Evolutionary conservation across 192 early-diverging fungal species (phyloP), one percentile per base, ranked within the genome.

Genomic region (Oehlia diaphana): DNA sequence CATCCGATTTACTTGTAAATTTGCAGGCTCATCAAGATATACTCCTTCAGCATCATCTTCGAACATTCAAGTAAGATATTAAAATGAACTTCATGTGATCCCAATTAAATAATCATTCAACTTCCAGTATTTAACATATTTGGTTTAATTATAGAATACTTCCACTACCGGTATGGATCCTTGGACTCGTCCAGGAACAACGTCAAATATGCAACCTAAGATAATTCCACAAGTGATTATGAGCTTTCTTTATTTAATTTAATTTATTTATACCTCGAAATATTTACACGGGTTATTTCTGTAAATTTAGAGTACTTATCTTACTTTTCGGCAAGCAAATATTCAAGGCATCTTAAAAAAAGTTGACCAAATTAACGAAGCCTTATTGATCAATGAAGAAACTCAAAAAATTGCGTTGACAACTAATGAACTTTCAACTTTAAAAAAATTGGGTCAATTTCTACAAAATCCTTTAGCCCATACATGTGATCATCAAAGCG

Each of bases 291-390:
- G 21, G 9, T 72, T 28, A 31, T 31, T 82, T 31, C 69, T 50
- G 33, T 8, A 72, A 62, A 28, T 44, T 64, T 61, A 88, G 88
- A 74, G 79, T 37, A 49, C 72, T 2, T 94, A 90, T 62, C 77
- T 94, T 5, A 82, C 89, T n/a, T 94, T 94, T 82, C 88, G 88
- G 62, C 83, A 90, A 33, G 93, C 91, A 62, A 96, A 95, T 50
- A 79, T 90, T 1, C 77, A 82, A 5, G 93, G 91, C 2, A 92
- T 98, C 33, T 83, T 91, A 68, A 90, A 87, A 33, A 98, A 98
- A 78, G 84, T 97, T 23, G 63, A 81, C 5, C 89, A 94, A 79
- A 84, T 95, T 49, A 95, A 96, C 80, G 79, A 68, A 0, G 86
- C 90, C 23, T 26, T 94, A 1, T 79, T 82, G 2, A 42, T 42